Base-by-base conservation (phyloP, 2,329 filamentous ascomycete species). In the Paracoccidioides brasiliensis region DNA sequence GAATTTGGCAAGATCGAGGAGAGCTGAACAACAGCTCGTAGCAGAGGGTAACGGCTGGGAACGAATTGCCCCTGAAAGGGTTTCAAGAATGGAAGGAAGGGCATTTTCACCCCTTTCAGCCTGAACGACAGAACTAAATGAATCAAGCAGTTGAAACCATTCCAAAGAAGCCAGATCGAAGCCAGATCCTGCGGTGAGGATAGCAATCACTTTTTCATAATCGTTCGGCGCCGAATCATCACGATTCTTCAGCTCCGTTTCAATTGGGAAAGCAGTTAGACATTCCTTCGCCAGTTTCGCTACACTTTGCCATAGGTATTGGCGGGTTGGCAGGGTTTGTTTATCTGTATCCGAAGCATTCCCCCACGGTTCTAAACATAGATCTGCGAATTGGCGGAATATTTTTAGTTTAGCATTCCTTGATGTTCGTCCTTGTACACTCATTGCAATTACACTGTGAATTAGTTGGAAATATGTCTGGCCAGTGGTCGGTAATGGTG, bases 21-120 rank as follows among this genome's bases (percentile, higher is more conserved):
- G 60, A 14, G 63, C 63, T 41, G 60, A 63, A 66, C 61, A 58
- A 61, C 70, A 55, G 76, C 74, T 56, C 57, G 63, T 67, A 3
- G 64, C 63, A 38, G 65, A 59, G 4, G 65, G 58, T 14, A 64
- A 32, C 3, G 42, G 41, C 28, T 53, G 28, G 35, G 44, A 38
- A 32, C 15, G n/a, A 33, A 85, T 61, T 1, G 69, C 64, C 61
- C 80, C 83, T 0, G 86, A 80, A 3, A 93, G 64, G 1, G 85
- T 85, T 58, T 94, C 88, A 42, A 90, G 74, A 1, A 89, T 76
- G 30, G 80, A 78, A 52, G 86, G 74, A 4, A 83, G 80, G 43
- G 84, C 77, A 5, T 82, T 84, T 58, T 88, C 82, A 3, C 88
- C 86, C 53, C 80, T 79, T 59, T 88, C 82, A 10, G 76, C 72